phyloP scores from a whole-genome alignment of 2,329 filamentous ascomycete genomes.

The Pyrenophora graminea region DNA sequence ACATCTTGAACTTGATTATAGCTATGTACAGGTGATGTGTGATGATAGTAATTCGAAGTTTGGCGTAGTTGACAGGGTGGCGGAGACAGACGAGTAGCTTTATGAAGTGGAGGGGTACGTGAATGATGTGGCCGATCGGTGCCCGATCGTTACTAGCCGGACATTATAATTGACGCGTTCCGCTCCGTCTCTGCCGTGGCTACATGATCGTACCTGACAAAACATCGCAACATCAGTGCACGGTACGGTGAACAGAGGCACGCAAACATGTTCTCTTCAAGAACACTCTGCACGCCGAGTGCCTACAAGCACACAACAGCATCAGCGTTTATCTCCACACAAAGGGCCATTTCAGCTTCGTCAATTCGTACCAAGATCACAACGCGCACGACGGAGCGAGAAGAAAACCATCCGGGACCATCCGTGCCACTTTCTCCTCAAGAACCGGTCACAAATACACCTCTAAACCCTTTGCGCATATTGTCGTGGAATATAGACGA shows the following conservation, averaged over 20 bases:
- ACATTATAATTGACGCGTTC: constrained; percentile 4
- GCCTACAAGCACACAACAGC: no score
- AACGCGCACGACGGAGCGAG: neutral
- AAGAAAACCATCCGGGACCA: neutral
- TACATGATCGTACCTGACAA: neutral
- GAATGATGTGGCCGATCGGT: constrained; percentile 25
- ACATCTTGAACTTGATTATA: constrained; percentile 12
- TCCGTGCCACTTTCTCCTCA: neutral
- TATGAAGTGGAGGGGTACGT: constrained; percentile 27
- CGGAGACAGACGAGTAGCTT: neutral
- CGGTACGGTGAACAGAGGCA: neutral
- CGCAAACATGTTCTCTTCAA: neutral
- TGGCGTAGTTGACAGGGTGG: constrained; percentile 1
- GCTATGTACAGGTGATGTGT: neutral
- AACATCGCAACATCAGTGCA: neutral
- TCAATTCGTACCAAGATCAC: no score
- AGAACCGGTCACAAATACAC: neutral
- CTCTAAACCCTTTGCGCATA: constrained; percentile 38
- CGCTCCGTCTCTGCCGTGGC: constrained; percentile 6
- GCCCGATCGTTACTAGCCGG: constrained; percentile 16
- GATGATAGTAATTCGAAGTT: neutral
- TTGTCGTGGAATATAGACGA: constrained; percentile 58
- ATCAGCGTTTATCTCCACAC: no score
- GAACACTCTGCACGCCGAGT: no score
- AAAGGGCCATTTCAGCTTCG: no score